These are phyloP conservation scores for Iberis pinnata DNA, from an alignment of 345 rosid genomes.

Conservation along the genomic window DNA sequence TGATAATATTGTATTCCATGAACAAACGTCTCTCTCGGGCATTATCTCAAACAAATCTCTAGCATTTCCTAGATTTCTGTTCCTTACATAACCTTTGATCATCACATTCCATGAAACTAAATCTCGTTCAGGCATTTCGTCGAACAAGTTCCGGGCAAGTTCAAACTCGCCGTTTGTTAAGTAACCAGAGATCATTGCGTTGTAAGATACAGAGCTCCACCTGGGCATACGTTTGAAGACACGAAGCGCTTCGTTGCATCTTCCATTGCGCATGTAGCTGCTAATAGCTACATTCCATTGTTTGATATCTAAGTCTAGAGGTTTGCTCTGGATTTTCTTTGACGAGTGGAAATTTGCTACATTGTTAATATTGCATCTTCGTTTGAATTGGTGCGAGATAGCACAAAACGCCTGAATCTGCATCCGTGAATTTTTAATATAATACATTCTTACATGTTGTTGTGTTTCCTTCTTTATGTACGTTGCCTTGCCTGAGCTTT, in stretches of 20 bases:
- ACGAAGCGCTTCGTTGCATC: conserved; percentile 35
- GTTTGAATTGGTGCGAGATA: background rate
- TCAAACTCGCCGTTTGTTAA: conserved; percentile 35
- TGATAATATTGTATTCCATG: conserved; percentile 69
- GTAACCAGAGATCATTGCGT: conserved; percentile 52
- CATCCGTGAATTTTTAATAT: too few species aligned
- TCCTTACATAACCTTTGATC: conserved; percentile 57
- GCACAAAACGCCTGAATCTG: too few species aligned
- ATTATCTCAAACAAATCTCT: conserved; percentile 42
- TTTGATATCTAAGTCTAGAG: conserved; percentile 39
- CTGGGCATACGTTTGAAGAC: conserved; percentile 52
- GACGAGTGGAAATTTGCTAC: conserved; percentile 31
- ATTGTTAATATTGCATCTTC: background rate
- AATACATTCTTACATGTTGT: too few species aligned
- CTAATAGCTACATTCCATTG: conserved; percentile 48
- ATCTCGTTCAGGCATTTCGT: conserved; percentile 42
- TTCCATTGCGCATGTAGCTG: conserved; percentile 48
- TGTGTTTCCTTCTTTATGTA: too few species aligned
- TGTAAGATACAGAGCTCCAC: conserved; percentile 46
- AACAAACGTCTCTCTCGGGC: conserved; percentile 53
- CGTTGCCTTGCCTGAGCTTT: too few species aligned
- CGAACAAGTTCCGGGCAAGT: conserved; percentile 44
- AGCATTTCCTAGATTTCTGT: conserved; percentile 45
- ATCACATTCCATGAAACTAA: conserved; percentile 58
- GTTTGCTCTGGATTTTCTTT: conserved; percentile 17